These are phyloP conservation scores for Thielaviopsis ethacetica DNA, from an alignment of 2,329 filamentous ascomycete genomes.

Conservation along the genomic window DNA sequence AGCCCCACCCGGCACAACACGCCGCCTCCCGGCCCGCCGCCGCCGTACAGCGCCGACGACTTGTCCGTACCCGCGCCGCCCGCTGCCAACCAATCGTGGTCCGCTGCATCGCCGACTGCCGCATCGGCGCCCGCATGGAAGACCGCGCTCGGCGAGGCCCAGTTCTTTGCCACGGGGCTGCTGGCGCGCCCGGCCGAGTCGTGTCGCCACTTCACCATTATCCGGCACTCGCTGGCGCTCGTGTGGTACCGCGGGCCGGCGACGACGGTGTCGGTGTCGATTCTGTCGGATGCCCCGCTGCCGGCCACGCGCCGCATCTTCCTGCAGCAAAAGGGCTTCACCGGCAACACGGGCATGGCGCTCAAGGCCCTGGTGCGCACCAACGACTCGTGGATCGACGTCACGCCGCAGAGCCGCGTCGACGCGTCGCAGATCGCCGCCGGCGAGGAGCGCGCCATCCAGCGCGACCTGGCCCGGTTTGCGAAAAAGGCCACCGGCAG, in stretches of 20 bases:
- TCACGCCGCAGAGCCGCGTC: conserved; percentile 40
- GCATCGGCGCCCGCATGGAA: conserved; percentile 22
- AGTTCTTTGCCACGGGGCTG: conserved; percentile 49
- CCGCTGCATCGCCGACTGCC: neutral
- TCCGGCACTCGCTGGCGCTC: conserved; percentile 47
- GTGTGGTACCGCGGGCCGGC: conserved; percentile 50
- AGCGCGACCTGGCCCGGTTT: conserved; percentile 51
- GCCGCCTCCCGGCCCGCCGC: neutral
- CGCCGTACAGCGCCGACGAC: neutral
- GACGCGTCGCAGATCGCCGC: conserved; percentile 31
- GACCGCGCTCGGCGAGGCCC: conserved; percentile 37
- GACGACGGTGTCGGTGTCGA: conserved; percentile 47
- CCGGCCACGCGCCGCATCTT: conserved; percentile 44
- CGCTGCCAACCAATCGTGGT: neutral
- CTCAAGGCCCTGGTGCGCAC: conserved; percentile 45
- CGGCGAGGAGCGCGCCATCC: conserved; percentile 47
- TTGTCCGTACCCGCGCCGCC: neutral
- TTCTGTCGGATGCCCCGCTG: conserved; percentile 42
- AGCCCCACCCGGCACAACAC: no score
- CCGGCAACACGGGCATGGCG: conserved; percentile 51
- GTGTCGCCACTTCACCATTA: conserved; percentile 47
- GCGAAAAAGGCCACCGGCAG: conserved; percentile 34
- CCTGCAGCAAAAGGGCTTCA: conserved; percentile 52
- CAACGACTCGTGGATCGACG: conserved; percentile 46
- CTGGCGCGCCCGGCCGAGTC: conserved; percentile 47